Base-by-base conservation (phyloP, 2,329 filamentous ascomycete species). In the Colletotrichum sp. region DNA sequence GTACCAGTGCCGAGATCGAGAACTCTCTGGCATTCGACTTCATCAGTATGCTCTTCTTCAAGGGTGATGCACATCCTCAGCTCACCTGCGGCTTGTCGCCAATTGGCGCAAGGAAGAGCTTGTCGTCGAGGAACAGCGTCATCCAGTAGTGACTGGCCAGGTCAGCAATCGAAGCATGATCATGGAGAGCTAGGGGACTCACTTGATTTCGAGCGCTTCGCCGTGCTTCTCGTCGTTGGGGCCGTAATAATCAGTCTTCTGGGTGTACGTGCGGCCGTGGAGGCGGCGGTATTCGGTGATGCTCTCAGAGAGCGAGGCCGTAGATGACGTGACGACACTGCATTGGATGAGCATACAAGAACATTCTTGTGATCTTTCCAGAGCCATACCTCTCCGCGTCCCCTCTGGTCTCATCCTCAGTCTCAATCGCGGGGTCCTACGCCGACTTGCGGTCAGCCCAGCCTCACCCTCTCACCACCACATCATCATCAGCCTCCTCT, bases 1-100 rank as follows among this genome's bases (percentile, higher is more conserved):
- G 86, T 88, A 0, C 86, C 86, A 0, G 86, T 87, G 5, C 86
- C 86, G 7, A 87, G 69, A 73, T 88, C 86, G 9, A 86, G 81
- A 64, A 88, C 86, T 72, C 82, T 85, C 69, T 86, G 4, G 82
- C 8, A 5, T 3, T 5, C 3, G 6, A 30, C 3, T n/a, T n/a
- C 25, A 29, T 65, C 19, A 34, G 19, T 5, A 27, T 1, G 15
- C 30, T 34, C 9, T 63, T 11, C 59, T 12, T n/a, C 19, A 4
- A 25, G 15, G 19, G 11, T 36, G n/a, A 13, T 19, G 7, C 22
- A 61, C 11, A 36, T 25, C 9, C 25, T 16, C 1, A 36, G 19
- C 73, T 70, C 77, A 76, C 49, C 62, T 77, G 75, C 6, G 66
- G 62, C 2, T 16, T 64, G 1, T 70, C 65, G 32, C 36, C 19